These are phyloP conservation scores for Naganishia onofrii DNA, from an alignment of 768 basidiomycete genomes.

Conservation along the genomic window DNA sequence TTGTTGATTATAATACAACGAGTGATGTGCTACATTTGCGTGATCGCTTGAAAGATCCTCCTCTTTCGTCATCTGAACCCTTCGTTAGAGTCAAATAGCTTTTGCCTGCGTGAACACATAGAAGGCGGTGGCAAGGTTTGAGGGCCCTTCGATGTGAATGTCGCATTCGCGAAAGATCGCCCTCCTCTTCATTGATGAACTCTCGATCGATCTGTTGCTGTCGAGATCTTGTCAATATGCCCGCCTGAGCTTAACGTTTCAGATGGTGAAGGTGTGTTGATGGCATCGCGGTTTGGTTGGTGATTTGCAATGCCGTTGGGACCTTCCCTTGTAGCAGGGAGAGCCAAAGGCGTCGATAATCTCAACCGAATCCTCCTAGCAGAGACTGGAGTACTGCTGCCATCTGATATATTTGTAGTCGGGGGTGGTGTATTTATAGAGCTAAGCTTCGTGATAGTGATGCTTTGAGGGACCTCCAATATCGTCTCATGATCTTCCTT, in stretches of 20 bases:
- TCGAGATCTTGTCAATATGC: background rate
- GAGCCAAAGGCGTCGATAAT: background rate
- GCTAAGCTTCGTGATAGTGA: background rate
- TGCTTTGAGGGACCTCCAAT: background rate
- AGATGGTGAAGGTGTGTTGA: background rate
- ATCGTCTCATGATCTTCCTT: background rate
- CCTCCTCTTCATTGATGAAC: background rate
- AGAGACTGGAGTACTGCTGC: background rate
- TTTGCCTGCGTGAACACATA: background rate
- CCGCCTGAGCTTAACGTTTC: background rate
- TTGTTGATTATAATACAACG: conserved; percentile 13
- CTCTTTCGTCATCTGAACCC: background rate
- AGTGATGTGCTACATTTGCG: background rate
- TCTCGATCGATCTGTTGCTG: background rate
- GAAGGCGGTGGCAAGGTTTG: background rate
- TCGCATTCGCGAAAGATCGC: background rate
- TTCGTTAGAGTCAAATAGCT: background rate
- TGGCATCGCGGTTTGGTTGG: background rate
- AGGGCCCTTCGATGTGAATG: background rate
- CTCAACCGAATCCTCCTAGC: conserved; percentile 17
- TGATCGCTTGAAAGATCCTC: background rate
- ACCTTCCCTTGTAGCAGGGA: background rate
- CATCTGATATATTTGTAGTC: background rate
- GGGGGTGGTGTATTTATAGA: background rate
- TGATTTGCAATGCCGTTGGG: background rate